Base-by-base conservation (phyloP, 352 stramenopile species). In the Pythium pyrilobum region DNA sequence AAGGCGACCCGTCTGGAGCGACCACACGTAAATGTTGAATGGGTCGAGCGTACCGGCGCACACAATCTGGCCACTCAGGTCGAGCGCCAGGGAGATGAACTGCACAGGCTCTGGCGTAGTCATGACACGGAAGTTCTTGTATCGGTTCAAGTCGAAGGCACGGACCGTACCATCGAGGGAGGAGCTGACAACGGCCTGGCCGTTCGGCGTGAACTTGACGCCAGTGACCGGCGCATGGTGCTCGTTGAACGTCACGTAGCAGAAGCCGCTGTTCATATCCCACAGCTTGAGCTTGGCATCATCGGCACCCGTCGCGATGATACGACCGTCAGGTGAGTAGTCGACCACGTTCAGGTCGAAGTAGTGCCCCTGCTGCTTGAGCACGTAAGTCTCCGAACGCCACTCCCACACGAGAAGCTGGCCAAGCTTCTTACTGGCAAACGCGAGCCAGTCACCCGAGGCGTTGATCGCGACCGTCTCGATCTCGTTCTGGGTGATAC, bases 341-440 rank as follows among this genome's bases (percentile, higher is more conserved):
- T 96, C 97, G 37, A 98, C 87, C 39, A 87, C 76, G 60, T 97
- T 98, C 58, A 99, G 86, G 56, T 97, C 96, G 64, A 99, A 98
- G 48, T 97, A 97, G 79, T 99, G 97, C 41, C 97, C 97, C 60
- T 98, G 96, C 72, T 99, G 97, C 72, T 99, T 99, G 12, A 99
- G 77, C 39, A 99, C 93, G 60, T 99, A 99, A 20, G 96, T 98
- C 82, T 99, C 97, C 0, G 91, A 98, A 53, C 97, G 82, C 97
- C 97, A 99, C 64, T 99, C 97, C 97, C 97, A 99, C 29, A 99
- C 97, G 16, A 99, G 77, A 24, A 99, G 70, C 76, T 99, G 97
- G n/a, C 97, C 96, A n/a, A 98, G 92, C 46, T 96, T 94, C 33
- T 95, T 89, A 51, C 91, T 98, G 13, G 93, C 97, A 52, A 99